These are phyloP conservation scores for Geosmithia flava DNA, from an alignment of 2,329 filamentous ascomycete genomes.

Conservation along the genomic window DNA sequence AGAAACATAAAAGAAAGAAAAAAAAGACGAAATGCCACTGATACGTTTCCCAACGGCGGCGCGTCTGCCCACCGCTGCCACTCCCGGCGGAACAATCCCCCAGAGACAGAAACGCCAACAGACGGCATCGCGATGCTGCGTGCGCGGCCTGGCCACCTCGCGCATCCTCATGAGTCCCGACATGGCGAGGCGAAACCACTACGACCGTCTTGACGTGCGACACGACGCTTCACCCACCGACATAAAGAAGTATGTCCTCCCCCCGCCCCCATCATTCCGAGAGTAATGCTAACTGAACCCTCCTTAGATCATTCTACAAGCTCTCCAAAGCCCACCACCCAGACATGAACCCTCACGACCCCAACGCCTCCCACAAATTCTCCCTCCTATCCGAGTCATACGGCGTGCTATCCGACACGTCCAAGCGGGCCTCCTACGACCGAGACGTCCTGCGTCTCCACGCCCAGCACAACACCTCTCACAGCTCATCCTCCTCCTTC, in stretches of 20 bases:
- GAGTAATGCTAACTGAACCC: neutral
- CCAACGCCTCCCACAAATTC: constrained; percentile 62
- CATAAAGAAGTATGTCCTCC: constrained; percentile 61
- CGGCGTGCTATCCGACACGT: constrained; percentile 56
- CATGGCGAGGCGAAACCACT: constrained; percentile 50
- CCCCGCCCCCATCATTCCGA: neutral
- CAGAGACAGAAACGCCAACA: neutral
- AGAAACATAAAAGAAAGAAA: too few species aligned
- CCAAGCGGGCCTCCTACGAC: constrained; percentile 74
- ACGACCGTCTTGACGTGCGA: constrained; percentile 67
- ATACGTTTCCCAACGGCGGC: too few species aligned
- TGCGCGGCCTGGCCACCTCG: neutral
- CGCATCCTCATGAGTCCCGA: constrained; percentile 3
- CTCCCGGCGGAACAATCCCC: too few species aligned
- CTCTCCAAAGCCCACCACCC: constrained; percentile 90
- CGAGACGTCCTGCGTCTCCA: constrained; percentile 43
- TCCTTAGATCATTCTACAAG: constrained; percentile 61
- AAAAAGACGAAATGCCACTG: too few species aligned
- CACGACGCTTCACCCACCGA: constrained; percentile 58
- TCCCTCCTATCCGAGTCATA: constrained; percentile 78
- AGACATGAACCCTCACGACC: constrained; percentile 73
- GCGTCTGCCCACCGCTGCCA: too few species aligned
- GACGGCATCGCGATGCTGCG: neutral
- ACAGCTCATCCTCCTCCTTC: constrained; percentile 6
- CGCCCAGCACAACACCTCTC: constrained; percentile 15